phyloP scores from a whole-genome alignment of 495 filamentous ascomycete species.

The Xylaria bambusicola region DNA sequence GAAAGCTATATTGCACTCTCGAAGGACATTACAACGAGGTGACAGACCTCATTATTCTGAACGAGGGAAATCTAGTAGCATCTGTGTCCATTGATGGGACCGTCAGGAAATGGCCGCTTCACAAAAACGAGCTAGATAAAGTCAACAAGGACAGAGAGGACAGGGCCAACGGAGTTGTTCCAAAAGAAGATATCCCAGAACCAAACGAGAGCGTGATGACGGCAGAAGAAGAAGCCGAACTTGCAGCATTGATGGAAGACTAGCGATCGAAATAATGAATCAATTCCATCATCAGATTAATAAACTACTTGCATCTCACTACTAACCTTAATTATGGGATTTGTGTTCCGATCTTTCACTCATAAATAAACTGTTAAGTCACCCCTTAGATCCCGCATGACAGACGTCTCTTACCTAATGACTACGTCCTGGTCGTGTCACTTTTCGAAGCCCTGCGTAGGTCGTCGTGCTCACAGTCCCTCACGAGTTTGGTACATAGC shows the following conservation, averaged over 20 bases:
- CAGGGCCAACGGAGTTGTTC: slow-evolving; percentile 50
- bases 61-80: slow-evolving; percentile 56
- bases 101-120: slow-evolving; percentile 76
- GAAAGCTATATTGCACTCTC: slow-evolving; percentile 73
- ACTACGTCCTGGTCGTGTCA: no score
- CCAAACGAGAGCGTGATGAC: slow-evolving; percentile 57
- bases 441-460: no score
- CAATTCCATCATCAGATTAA: neutral
- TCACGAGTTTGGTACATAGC: no score
- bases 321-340: no score
- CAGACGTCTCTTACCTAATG: no score
- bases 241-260: slow-evolving; percentile 85
- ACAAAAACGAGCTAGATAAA: slow-evolving; percentile 61
- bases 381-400: no score
- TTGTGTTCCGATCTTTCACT: no score
- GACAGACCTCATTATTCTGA: slow-evolving; percentile 70
- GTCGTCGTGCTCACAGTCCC: no score
- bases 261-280: neutral
- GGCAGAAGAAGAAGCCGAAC: slow-evolving; percentile 80
- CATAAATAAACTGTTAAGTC: no score
- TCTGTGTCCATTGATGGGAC: slow-evolving; percentile 90
- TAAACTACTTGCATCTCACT: neutral
- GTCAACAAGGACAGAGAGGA: slow-evolving; percentile 54
- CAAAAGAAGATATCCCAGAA: slow-evolving; percentile 43
- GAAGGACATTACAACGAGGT: slow-evolving; percentile 92